These are phyloP conservation scores for Fraxinus angustifolia DNA, from an alignment of 305 asterid genomes.

Conservation along the genomic window DNA sequence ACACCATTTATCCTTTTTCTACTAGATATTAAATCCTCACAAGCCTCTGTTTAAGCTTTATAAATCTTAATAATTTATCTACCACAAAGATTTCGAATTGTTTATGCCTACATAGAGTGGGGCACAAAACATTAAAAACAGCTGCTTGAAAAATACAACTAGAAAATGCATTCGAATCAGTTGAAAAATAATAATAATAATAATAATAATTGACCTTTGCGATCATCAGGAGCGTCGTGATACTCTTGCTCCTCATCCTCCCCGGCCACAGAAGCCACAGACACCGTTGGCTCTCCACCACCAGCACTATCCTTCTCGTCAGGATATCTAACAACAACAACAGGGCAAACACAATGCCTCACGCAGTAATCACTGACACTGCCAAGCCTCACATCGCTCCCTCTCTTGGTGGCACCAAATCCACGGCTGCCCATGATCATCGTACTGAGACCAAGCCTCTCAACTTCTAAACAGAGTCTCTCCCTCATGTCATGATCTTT, in stretches of 20 bases:
- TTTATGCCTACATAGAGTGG: neutral
- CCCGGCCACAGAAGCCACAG: neutral
- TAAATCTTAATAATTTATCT: neutral
- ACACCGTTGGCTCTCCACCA: neutral
- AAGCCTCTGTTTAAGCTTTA: neutral
- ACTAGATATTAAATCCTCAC: neutral
- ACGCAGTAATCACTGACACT: constrained; percentile 21
- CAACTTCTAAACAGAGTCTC: neutral
- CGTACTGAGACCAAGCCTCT: neutral
- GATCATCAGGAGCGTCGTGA: neutral
- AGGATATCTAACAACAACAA: constrained; percentile 15
- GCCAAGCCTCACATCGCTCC: constrained; percentile 10
- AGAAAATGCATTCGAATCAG: neutral
- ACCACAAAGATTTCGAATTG: neutral
- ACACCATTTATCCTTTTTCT: neutral
- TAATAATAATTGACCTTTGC: neutral
- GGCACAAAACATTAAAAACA: neutral
- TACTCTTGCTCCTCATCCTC: neutral
- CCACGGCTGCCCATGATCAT: constrained; percentile 16
- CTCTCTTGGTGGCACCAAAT: constrained; percentile 12
- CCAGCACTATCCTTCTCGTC: neutral
- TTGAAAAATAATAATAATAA: neutral
- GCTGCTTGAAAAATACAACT: neutral
- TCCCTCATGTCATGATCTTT: constrained; percentile 10
- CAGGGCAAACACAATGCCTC: constrained; percentile 16